Percentiles rank a stretch among this genome's conserved stretches.
Evolutionary conservation across 2,329 filamentous ascomycete genomes (phyloP).

Genomic region (Elsinoe arachidis): DNA sequence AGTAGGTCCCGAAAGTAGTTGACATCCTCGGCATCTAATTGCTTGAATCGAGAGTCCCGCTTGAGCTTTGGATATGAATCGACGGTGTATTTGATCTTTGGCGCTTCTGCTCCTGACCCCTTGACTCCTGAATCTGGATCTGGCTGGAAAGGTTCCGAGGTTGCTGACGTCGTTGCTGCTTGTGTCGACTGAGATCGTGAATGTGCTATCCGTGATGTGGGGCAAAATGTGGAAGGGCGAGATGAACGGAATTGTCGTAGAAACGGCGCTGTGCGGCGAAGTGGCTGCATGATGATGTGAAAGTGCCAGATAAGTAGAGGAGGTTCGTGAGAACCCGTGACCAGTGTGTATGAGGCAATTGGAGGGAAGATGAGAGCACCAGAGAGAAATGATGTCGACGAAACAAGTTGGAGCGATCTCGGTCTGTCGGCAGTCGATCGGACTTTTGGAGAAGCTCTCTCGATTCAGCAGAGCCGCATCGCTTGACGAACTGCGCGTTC

Average conservation of each 20-base stretch:
- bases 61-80: slow-evolving; percentile 79
- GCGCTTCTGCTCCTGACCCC: slow-evolving; percentile 21
- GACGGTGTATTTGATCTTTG: slow-evolving; percentile 64
- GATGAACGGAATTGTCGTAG: slow-evolving; percentile 26
- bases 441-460: not conserved
- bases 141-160: slow-evolving; percentile 17
- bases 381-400: not conserved
- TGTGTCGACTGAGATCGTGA: slow-evolving; percentile 23
- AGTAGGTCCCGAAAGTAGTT: slow-evolving; percentile 74
- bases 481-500: not conserved
- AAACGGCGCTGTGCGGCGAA: slow-evolving; percentile 20
- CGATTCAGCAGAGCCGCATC: not conserved
- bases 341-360: too few relatives aligned
- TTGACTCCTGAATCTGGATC: slow-evolving; percentile 24
- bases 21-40: slow-evolving; percentile 70
- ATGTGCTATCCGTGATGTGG: slow-evolving; percentile 20
- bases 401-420: not conserved
- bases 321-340: not conserved
- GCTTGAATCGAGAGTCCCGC: slow-evolving; percentile 65
- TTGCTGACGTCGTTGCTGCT: slow-evolving; percentile 24
- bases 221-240: slow-evolving; percentile 22
- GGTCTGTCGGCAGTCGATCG: slow-evolving; percentile 1
- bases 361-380: not conserved
- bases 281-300: slow-evolving; percentile 14
- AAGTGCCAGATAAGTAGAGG: too few relatives aligned